A percentile compares a stretch with the other conserved stretches of the same genome.
phyloP scores from a whole-genome alignment of 805 yeast genomes.

The Starmerella stellata region DNA sequence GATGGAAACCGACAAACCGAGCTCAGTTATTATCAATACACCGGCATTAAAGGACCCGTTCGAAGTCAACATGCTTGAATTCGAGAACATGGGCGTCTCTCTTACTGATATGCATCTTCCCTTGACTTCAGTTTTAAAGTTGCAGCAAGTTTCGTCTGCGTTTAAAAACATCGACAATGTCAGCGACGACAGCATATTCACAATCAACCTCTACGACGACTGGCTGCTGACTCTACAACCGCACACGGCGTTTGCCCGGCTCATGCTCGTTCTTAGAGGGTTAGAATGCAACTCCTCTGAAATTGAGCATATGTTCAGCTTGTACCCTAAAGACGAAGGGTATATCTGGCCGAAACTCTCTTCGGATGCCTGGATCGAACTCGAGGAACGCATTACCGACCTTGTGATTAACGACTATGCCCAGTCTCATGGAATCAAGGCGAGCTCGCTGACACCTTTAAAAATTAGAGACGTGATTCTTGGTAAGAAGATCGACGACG shows the following conservation, averaged over 20 bases:
- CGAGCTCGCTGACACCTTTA: conserved; percentile 72
- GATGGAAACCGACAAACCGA: conserved; percentile 82
- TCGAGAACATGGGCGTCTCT: conserved; percentile 76
- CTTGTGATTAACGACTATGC: conserved; percentile 72
- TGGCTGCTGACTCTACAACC: conserved; percentile 75
- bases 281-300: conserved; percentile 19
- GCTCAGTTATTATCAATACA: conserved; percentile 74
- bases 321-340: conserved; percentile 28
- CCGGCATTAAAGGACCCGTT: conserved; percentile 85
- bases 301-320: neutral
- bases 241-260: conserved; percentile 82
- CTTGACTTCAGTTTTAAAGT: conserved; percentile 65
- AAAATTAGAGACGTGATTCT: conserved; percentile 86
- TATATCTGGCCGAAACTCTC: conserved; percentile 87
- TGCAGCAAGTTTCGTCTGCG: conserved; percentile 20
- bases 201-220: conserved; percentile 77
- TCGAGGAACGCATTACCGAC: conserved; percentile 76
- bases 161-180: neutral
- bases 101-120: conserved; percentile 83
- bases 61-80: conserved; percentile 92
- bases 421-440: conserved; percentile 65
- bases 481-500: conserved; percentile 29
- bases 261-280: conserved; percentile 67
- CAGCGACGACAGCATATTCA: neutral
- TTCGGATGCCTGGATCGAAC: conserved; percentile 80